phyloP scores from a whole-genome alignment of 2,329 filamentous ascomycete genomes.

The Anthostomella pinea region DNA sequence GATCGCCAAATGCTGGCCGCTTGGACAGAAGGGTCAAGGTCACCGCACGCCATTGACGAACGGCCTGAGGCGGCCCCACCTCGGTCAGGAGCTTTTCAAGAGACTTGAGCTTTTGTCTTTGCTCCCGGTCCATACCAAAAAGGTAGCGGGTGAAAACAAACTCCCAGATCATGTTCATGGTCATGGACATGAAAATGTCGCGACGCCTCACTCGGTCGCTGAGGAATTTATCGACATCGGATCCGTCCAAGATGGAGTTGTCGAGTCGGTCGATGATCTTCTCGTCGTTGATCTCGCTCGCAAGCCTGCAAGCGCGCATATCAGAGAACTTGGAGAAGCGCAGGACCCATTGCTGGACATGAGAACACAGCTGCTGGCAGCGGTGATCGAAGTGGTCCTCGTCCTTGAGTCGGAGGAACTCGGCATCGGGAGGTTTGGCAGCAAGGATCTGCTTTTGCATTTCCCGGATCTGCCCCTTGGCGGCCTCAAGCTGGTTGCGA shows the following conservation, averaged over 20 bases:
- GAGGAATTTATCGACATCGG: slow-evolving; percentile 86
- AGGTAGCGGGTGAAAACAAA: slow-evolving; percentile 97
- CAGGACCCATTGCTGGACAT: slow-evolving; percentile 96
- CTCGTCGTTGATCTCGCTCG: slow-evolving; percentile 82
- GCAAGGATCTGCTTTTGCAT: slow-evolving; percentile 58
- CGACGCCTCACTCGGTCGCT: slow-evolving; percentile 82
- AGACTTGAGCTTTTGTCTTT: slow-evolving; percentile 94
- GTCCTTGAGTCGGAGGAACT: slow-evolving; percentile 77
- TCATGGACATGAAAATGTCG: slow-evolving; percentile 97
- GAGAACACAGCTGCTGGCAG: slow-evolving; percentile 91
- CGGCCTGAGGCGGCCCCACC: slow-evolving; percentile 82
- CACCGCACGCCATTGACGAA: slow-evolving; percentile 94
- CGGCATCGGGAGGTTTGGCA: slow-evolving; percentile 58
- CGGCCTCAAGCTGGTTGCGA: slow-evolving; percentile 72
- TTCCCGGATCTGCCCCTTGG: slow-evolving; percentile 59
- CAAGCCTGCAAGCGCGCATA: slow-evolving; percentile 79
- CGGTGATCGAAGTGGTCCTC: slow-evolving; percentile 95
- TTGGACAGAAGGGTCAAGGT: slow-evolving; percentile 86
- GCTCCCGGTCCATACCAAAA: slow-evolving; percentile 97
- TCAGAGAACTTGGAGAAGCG: slow-evolving; percentile 98
- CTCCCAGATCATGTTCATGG: slow-evolving; percentile 99
- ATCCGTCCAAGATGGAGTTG: slow-evolving; percentile 90
- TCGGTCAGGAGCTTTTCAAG: slow-evolving; percentile 90
- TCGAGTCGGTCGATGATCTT: slow-evolving; percentile 93
- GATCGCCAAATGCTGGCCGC: slow-evolving; percentile 73